These are phyloP conservation scores for Quercus robur DNA, from an alignment of 306 rosid genomes.

Conservation along the genomic window DNA sequence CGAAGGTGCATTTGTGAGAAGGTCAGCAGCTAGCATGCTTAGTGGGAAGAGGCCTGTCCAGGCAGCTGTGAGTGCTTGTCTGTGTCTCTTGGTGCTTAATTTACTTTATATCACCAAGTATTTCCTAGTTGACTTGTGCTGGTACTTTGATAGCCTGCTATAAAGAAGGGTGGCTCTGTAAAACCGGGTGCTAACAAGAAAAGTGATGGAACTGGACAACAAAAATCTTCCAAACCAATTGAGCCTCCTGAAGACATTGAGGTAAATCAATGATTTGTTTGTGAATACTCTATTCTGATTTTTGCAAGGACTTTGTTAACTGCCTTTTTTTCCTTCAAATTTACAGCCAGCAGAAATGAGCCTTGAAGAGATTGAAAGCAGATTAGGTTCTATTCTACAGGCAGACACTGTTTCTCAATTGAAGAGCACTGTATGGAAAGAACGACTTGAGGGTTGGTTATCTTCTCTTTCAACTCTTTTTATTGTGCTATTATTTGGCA, in stretches of 20 bases:
- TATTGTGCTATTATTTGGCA: background rate
- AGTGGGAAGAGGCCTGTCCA: constrained; percentile 95
- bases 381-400: constrained; percentile 78
- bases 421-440: constrained; percentile 94
- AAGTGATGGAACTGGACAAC: constrained; percentile 66
- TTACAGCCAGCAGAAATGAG: constrained; percentile 91
- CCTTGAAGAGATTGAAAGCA: constrained; percentile 94
- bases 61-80: constrained; percentile 60
- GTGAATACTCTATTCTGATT: constrained; percentile 6
- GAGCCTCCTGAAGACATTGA: constrained; percentile 89
- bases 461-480: background rate
- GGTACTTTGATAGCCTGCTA: constrained; percentile 45
- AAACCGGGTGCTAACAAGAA: constrained; percentile 63
- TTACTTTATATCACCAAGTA: constrained; percentile 2
- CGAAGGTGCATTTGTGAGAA: constrained; percentile 64
- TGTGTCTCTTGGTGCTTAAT: constrained; percentile 9
- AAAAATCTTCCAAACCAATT: constrained; percentile 51
- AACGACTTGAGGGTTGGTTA: constrained; percentile 88
- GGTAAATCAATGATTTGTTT: constrained; percentile 39
- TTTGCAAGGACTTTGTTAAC: background rate
- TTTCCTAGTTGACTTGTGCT: constrained; percentile 17
- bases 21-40: constrained; percentile 98
- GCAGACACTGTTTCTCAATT: constrained; percentile 70
- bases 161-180: constrained; percentile 63
- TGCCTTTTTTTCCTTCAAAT: constrained; percentile 6